A percentile compares a stretch with the other conserved stretches of the same genome.
Conservation (phyloP, 345 rosid genomes). For the Pistacia integerrima region DNA sequence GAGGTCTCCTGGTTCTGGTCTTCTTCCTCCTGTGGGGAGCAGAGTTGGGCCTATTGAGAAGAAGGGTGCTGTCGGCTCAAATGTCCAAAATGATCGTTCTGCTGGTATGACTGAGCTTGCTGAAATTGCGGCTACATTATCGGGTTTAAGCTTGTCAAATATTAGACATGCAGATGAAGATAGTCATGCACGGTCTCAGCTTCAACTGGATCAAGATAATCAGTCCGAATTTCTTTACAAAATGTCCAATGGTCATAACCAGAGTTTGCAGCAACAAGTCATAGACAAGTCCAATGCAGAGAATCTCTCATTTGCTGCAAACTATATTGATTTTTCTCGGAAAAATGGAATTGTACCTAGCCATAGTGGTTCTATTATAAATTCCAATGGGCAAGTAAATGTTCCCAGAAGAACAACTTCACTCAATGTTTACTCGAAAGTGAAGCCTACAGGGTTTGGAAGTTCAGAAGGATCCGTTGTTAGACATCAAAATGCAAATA, state of each 20-base stretch:
- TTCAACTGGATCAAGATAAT: slow-evolving; percentile 41
- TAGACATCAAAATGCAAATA: slow-evolving; percentile 41
- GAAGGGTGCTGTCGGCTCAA: slow-evolving; percentile 44
- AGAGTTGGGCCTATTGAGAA: slow-evolving; percentile 55
- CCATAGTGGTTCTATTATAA: slow-evolving; percentile 42
- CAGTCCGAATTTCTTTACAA: slow-evolving; percentile 47
- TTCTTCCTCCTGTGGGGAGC: slow-evolving; percentile 70
- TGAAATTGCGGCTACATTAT: slow-evolving; percentile 60
- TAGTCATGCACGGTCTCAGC: slow-evolving; percentile 41
- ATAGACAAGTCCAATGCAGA: slow-evolving; percentile 43
- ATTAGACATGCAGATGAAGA: slow-evolving; percentile 46
- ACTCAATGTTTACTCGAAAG: slow-evolving; percentile 56
- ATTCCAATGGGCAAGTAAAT: slow-evolving; percentile 48
- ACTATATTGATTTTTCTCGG: slow-evolving; percentile 45
- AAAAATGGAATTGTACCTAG: slow-evolving; percentile 44
- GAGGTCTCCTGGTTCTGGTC: slow-evolving; percentile 56
- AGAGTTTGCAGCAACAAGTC: slow-evolving; percentile 51
- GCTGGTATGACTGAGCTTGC: slow-evolving; percentile 46
- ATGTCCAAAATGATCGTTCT: slow-evolving; percentile 46
- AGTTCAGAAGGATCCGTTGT: slow-evolving; percentile 48
- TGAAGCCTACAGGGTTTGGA: slow-evolving; percentile 55
- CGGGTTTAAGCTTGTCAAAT: slow-evolving; percentile 56
- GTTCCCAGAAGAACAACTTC: slow-evolving; percentile 74
- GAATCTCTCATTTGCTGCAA: slow-evolving; percentile 47
- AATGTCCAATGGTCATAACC: slow-evolving; percentile 54